Evolutionary conservation across 495 filamentous ascomycete genomes (phyloP).

Genomic region (Xylaria acuta): DNA sequence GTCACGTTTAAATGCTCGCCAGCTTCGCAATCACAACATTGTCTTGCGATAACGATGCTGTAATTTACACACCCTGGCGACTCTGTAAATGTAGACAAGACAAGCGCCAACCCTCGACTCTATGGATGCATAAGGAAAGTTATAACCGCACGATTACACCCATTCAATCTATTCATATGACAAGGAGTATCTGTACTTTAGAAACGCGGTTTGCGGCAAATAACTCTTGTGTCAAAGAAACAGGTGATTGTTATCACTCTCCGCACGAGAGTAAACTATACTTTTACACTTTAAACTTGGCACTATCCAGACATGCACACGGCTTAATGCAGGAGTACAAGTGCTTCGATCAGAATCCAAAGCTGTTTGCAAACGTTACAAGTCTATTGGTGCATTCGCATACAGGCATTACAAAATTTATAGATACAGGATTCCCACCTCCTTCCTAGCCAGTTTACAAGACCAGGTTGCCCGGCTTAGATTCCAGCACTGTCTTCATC

Average conservation of each 20-base stretch:
- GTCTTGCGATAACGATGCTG: background rate
- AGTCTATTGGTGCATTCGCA: slow-evolving; percentile 19
- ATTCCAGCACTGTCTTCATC: slow-evolving; percentile 80
- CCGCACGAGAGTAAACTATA: background rate
- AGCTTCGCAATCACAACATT: background rate
- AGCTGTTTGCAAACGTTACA: background rate
- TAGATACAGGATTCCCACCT: slow-evolving; percentile 31
- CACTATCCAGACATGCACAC: background rate
- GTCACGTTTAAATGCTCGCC: background rate
- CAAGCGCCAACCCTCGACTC: background rate
- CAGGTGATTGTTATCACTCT: background rate
- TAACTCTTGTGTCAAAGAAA: background rate
- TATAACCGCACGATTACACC: too few species aligned
- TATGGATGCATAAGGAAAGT: background rate
- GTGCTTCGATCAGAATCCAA: background rate
- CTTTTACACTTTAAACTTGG: background rate
- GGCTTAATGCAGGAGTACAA: background rate
- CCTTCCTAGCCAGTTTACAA: slow-evolving; percentile 48
- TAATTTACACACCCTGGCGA: background rate
- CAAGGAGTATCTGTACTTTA: background rate
- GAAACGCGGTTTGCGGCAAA: background rate
- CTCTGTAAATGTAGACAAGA: background rate
- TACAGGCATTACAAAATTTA: slow-evolving; percentile 33
- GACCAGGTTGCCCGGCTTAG: slow-evolving; percentile 80
- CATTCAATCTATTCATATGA: background rate